A percentile compares a stretch with the other conserved stretches of the same genome.
Conservation (phyloP, 495 filamentous ascomycete species). For the Chlorociboria aeruginascens region DNA sequence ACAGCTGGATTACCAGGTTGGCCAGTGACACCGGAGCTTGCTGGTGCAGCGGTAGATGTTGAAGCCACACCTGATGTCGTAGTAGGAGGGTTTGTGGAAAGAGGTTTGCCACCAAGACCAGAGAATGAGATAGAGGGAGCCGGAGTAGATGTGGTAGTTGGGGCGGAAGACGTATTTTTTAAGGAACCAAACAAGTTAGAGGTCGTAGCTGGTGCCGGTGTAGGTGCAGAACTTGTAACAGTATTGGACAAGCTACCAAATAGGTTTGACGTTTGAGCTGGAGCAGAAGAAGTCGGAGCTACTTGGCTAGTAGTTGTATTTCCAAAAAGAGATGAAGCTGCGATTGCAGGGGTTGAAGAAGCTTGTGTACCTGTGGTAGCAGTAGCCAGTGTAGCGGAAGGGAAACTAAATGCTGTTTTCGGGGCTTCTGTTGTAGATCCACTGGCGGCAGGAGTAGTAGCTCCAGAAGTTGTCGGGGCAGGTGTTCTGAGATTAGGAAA, state of each 20-base stretch:
- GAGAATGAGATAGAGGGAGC: neutral
- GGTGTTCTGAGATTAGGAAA: slow-evolving; percentile 5
- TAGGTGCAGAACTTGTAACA: neutral
- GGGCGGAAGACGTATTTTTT: slow-evolving; percentile 3
- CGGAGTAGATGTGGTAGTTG: slow-evolving; percentile 15
- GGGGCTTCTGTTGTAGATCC: slow-evolving; percentile 2
- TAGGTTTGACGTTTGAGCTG: slow-evolving; percentile 17
- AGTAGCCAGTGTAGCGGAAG: neutral
- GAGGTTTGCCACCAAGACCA: neutral
- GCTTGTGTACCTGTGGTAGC: slow-evolving; percentile 2
- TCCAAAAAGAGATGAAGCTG: slow-evolving; percentile 16
- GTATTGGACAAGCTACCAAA: slow-evolving; percentile 11
- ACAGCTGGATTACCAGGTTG: neutral
- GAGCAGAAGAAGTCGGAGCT: slow-evolving; percentile 3
- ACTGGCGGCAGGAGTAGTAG: slow-evolving; percentile 1
- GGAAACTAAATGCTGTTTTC: slow-evolving; percentile 7
- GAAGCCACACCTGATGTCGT: slow-evolving; percentile 1
- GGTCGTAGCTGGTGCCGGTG: slow-evolving; percentile 14
- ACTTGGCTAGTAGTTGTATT: neutral
- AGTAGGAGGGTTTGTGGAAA: neutral
- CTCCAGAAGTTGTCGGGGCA: slow-evolving; percentile 2
- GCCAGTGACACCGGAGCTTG: neutral
- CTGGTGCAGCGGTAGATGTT: neutral
- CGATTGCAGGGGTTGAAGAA: slow-evolving; percentile 8
- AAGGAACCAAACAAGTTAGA: slow-evolving; percentile 3